A percentile compares a stretch with the other conserved stretches of the same genome.
Conservation (phyloP, 2,329 filamentous ascomycete genomes). For the Aspergillus fumigatus region DNA sequence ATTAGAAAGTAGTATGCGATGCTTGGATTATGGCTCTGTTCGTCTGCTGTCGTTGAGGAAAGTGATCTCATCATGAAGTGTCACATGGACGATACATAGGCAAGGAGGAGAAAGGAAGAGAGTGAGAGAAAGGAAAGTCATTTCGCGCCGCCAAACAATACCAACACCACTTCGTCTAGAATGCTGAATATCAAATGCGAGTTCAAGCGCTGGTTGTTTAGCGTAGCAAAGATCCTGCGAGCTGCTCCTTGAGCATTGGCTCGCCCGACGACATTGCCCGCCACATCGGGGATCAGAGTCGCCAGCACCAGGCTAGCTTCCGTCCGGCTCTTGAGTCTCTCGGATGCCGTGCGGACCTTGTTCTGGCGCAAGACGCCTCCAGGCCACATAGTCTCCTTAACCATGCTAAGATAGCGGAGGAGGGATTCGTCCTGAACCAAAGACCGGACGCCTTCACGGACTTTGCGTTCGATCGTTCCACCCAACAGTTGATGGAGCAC, state of each 20-base stretch:
- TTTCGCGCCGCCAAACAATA: conserved; percentile 52
- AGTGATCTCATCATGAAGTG: background rate
- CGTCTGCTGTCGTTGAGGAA: background rate
- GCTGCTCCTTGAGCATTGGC: conserved; percentile 88
- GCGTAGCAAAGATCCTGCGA: conserved; percentile 78
- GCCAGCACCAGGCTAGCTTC: conserved; percentile 87
- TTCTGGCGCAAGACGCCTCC: conserved; percentile 44
- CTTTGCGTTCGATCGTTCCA: conserved; percentile 92
- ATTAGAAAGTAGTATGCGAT: background rate
- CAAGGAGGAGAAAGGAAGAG: background rate
- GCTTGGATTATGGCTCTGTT: background rate
- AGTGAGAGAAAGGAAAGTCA: background rate
- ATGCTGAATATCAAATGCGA: conserved; percentile 67
- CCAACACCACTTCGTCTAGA: conserved; percentile 64
- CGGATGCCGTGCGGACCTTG: conserved; percentile 59
- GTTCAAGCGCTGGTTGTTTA: conserved; percentile 89
- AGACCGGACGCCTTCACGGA: conserved; percentile 74
- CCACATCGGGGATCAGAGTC: conserved; percentile 84
- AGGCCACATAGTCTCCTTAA: conserved; percentile 81
- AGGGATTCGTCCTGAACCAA: conserved; percentile 75
- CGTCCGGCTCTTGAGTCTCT: conserved; percentile 74
- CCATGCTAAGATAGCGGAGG: conserved; percentile 66
- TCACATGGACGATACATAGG: background rate
- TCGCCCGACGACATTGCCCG: conserved; percentile 86
- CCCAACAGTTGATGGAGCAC: conserved; percentile 93